phyloP scores from a whole-genome alignment of 345 rosid species.

The Eucalyptus camaldulensis region DNA sequence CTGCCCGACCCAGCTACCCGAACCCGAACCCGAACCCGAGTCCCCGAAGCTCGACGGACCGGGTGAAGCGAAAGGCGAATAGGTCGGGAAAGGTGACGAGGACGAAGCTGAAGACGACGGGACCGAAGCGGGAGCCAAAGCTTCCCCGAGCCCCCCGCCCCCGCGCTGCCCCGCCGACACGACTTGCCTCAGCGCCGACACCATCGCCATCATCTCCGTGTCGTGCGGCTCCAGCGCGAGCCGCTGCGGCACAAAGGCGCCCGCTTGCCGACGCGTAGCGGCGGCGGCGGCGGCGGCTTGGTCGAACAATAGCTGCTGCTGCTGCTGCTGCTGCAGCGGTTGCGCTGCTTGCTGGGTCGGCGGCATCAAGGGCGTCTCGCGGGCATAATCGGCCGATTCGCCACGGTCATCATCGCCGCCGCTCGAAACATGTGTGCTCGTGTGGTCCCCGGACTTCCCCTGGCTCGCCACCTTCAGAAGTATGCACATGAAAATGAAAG shows the following conservation, averaged over 20 bases:
- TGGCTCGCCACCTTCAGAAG: constrained; percentile 24
- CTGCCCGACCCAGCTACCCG: neutral
- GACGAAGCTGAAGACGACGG: neutral
- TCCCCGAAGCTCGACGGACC: neutral
- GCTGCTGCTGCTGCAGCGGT: neutral
- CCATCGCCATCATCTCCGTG: neutral
- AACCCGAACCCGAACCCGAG: neutral
- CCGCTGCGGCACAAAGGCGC: neutral
- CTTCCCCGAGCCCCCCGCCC: neutral
- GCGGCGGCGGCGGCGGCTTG: neutral
- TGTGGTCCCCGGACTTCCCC: neutral
- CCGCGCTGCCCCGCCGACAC: neutral
- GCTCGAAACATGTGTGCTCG: neutral
- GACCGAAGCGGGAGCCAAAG: neutral
- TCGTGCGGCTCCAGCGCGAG: neutral
- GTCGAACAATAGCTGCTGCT: neutral
- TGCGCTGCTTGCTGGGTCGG: neutral
- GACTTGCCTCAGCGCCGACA: constrained; percentile 1
- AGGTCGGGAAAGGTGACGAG: neutral
- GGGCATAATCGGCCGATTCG: neutral
- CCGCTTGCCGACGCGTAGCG: neutral
- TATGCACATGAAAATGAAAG: constrained; percentile 7
- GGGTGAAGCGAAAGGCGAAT: neutral
- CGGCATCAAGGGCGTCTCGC: neutral
- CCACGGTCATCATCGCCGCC: neutral